Evolutionary conservation across 2,329 filamentous ascomycete species (phyloP).

Genomic region (Eutypa lata): DNA sequence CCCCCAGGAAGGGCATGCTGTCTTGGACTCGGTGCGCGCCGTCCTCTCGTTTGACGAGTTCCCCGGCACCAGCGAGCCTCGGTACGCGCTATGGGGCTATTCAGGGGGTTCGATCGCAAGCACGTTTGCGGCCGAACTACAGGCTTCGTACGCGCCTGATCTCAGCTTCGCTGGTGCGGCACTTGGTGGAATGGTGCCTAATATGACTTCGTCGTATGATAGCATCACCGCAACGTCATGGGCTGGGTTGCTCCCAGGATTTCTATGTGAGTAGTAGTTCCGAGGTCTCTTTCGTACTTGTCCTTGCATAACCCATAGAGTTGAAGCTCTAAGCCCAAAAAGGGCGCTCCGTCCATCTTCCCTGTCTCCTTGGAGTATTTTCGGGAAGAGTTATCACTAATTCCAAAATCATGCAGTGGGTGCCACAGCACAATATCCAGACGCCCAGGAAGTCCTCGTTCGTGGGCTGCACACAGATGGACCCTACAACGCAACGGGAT

Average conservation of each 20-base stretch:
- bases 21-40: neutral
- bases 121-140: conserved; percentile 51
- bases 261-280: no score
- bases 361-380: no score
- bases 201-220: conserved; percentile 1
- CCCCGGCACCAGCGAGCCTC: neutral
- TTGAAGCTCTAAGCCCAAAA: neutral
- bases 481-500: conserved; percentile 17
- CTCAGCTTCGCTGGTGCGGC: conserved; percentile 46
- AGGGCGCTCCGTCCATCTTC: no score
- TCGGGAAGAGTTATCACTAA: neutral
- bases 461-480: conserved; percentile 16
- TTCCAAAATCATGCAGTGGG: neutral
- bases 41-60: neutral
- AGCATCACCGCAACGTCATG: neutral
- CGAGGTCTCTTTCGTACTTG: no score
- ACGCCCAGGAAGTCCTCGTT: conserved; percentile 22
- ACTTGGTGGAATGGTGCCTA: conserved; percentile 38
- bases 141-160: conserved; percentile 50
- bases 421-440: conserved; percentile 23
- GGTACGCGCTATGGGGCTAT: conserved; percentile 48
- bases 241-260: no score
- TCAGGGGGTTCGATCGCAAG: conserved; percentile 52
- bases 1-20: neutral
- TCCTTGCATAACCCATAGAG: no score